Evolutionary conservation across 1,284 basidiomycete species (phyloP), one percentile per base, ranked within the genome.

Genomic region (Leccinum griseonigrum): DNA sequence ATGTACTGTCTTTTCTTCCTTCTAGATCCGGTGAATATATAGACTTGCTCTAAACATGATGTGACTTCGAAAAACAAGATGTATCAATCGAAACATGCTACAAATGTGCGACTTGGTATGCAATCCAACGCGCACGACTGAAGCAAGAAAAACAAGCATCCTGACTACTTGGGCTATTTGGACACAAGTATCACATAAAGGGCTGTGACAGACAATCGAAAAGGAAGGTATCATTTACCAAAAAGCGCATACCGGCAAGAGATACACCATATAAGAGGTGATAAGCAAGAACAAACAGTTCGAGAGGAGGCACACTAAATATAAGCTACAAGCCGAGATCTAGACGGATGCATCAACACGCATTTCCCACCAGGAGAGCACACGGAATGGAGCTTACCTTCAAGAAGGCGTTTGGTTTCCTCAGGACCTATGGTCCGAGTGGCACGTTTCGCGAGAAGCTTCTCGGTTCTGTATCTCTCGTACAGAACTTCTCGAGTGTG

Each of bases 401-500:
- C 82, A 67, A 92, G 74, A 70, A 92, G 76, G 66, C 85, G 82
- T 68, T 85, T 82, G 64, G 85, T 80, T 70, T 91, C 84, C 64
- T 86, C 86, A 58, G 90, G 87, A 60, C 86, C 85, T 68, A 92
- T 91, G 65, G 87, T 84, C 67, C 82, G 81, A 32, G 91, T 92
- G 29, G 90, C 91, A 63, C 91, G 86, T 64, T 91, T 82, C 32
- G 90, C 90, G 18, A 94, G 83, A 60, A 94, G 82, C 74, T 92
- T 92, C 78, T 94, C 90, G 1, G 91, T 93, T 69, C 91, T 81
- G 75, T 85, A 94, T 68, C 85, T 88, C 77, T 94, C 91, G 72
- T 94, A 94, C 72, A 93, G 75, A 60, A 92, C 90, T 70, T 94
- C 90, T 68, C 86, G 88, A 51, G 91, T 92, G 63, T 86, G 85